phyloP scores from a whole-genome alignment of 805 yeast species.

The Teunomyces tritomae region DNA sequence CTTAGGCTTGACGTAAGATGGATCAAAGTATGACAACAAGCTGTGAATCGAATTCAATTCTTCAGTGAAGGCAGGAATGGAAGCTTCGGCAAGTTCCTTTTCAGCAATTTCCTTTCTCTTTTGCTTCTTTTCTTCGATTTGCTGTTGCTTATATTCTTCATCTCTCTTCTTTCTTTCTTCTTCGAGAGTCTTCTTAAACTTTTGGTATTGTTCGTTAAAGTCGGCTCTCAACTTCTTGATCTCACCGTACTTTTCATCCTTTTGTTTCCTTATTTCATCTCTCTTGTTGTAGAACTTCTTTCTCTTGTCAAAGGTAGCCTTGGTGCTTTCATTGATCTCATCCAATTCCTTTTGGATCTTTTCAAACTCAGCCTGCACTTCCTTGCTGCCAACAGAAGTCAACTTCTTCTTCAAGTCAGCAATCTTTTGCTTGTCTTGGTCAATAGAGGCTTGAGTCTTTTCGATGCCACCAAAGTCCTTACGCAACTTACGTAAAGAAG shows the following conservation, averaged over 20 bases:
- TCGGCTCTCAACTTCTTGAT: slow-evolving; percentile 70
- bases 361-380: slow-evolving; percentile 67
- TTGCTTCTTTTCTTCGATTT: slow-evolving; percentile 51
- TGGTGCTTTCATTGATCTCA: slow-evolving; percentile 57
- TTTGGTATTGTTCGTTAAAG: slow-evolving; percentile 70
- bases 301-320: slow-evolving; percentile 64
- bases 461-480: slow-evolving; percentile 75
- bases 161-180: slow-evolving; percentile 68
- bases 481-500: slow-evolving; percentile 73
- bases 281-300: slow-evolving; percentile 62
- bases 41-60: slow-evolving; percentile 78
- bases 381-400: slow-evolving; percentile 57
- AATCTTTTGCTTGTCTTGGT: slow-evolving; percentile 72
- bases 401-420: slow-evolving; percentile 69
- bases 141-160: slow-evolving; percentile 58
- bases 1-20: slow-evolving; percentile 63
- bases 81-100: slow-evolving; percentile 67
- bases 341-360: slow-evolving; percentile 67
- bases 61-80: slow-evolving; percentile 76
- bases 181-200: slow-evolving; percentile 65
- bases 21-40: slow-evolving; percentile 73
- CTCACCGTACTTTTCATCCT: slow-evolving; percentile 64
- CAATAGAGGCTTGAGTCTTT: slow-evolving; percentile 74
- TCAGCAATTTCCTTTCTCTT: slow-evolving; percentile 59
- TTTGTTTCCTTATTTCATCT: slow-evolving; percentile 60